Conservation (phyloP, 164 flowering plant species). For the Pachysandra terminalis region DNA sequence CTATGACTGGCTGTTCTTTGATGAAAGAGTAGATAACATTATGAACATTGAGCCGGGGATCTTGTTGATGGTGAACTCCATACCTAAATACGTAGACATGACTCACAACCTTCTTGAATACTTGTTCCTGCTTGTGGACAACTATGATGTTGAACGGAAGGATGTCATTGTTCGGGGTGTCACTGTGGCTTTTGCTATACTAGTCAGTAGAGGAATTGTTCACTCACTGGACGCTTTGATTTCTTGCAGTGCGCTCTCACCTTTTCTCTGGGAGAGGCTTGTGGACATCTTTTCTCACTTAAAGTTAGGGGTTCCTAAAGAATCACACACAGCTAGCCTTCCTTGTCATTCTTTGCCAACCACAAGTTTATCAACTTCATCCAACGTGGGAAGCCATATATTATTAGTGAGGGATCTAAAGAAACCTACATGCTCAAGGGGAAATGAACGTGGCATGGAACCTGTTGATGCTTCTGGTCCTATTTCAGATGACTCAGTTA, state of each 20-base stretch:
- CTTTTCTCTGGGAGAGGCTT: slow-evolving; percentile 53
- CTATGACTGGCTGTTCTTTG: slow-evolving; percentile 94
- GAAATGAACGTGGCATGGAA: slow-evolving; percentile 10
- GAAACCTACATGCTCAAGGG: not conserved
- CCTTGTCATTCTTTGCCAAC: slow-evolving; percentile 11
- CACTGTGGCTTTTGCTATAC: slow-evolving; percentile 49
- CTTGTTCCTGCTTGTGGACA: slow-evolving; percentile 60
- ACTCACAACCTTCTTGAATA: slow-evolving; percentile 75
- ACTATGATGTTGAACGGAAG: slow-evolving; percentile 54
- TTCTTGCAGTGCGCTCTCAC: slow-evolving; percentile 47
- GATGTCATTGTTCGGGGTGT: slow-evolving; percentile 51
- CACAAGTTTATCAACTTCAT: slow-evolving; percentile 12
- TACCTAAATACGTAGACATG: slow-evolving; percentile 62
- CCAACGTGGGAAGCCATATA: slow-evolving; percentile 5
- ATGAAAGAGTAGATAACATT: slow-evolving; percentile 60
- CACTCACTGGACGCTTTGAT: slow-evolving; percentile 53
- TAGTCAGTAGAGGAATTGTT: slow-evolving; percentile 62
- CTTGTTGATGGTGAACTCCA: slow-evolving; percentile 69
- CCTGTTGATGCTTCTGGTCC: slow-evolving; percentile 9
- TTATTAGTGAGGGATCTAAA: slow-evolving; percentile 5
- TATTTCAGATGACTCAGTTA: slow-evolving; percentile 8
- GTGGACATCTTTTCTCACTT: slow-evolving; percentile 13
- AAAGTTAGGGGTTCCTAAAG: slow-evolving; percentile 15
- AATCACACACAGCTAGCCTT: slow-evolving; percentile 5
- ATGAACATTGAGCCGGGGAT: slow-evolving; percentile 94